phyloP scores from a whole-genome alignment of 257 asterid species.

The Lycium barbarum region DNA sequence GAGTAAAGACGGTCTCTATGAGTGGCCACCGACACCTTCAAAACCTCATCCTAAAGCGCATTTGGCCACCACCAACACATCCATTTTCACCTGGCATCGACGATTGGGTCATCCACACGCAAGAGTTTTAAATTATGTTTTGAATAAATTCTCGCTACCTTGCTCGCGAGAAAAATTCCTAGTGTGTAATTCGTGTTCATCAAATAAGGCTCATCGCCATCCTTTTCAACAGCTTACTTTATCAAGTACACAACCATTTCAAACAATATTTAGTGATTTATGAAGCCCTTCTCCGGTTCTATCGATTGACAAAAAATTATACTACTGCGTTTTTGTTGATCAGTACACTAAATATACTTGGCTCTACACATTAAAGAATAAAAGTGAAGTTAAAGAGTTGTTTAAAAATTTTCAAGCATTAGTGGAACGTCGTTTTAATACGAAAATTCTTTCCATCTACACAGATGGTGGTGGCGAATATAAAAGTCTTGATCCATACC shows the following conservation, averaged over 20 bases:
- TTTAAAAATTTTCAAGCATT: neutral
- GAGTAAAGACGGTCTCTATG: neutral
- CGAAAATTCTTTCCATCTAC: neutral
- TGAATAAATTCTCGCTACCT: neutral
- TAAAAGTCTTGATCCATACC: neutral
- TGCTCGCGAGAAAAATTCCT: too few species aligned
- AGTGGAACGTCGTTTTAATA: neutral
- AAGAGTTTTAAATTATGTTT: neutral
- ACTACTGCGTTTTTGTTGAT: too few species aligned
- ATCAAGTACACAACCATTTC: too few species aligned
- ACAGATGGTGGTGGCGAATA: neutral
- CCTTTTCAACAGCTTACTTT: too few species aligned
- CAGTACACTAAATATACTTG: too few species aligned
- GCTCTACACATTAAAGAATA: too few species aligned
- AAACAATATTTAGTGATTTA: too few species aligned
- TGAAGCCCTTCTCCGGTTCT: too few species aligned
- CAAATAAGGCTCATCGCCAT: neutral
- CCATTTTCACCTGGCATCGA: neutral
- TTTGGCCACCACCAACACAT: neutral
- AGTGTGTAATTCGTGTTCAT: neutral
- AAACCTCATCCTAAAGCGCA: neutral
- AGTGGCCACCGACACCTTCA: neutral
- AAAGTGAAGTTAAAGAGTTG: too few species aligned
- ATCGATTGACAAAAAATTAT: too few species aligned
- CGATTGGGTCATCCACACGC: too few species aligned